phyloP scores from a whole-genome alignment of 164 flowering plant genomes.

The Liquidambar formosana region DNA sequence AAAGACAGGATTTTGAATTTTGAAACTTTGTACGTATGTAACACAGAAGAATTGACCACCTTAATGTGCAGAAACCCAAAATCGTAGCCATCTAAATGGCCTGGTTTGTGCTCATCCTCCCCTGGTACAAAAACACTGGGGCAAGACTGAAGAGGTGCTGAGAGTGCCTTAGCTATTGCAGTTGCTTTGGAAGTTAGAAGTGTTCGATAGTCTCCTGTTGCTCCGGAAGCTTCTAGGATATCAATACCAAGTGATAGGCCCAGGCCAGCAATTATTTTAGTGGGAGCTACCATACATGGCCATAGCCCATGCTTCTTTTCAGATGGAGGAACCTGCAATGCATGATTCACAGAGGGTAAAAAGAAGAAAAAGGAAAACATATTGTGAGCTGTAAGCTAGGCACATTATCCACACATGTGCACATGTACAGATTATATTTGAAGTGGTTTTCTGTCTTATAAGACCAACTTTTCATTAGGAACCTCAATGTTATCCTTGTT shows the following conservation, averaged over 20 bases:
- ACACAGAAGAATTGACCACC: constrained; percentile 37
- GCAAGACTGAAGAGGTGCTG: constrained; percentile 63
- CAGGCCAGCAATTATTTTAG: constrained; percentile 94
- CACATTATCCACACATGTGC: no score
- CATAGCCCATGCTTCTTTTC: constrained; percentile 68
- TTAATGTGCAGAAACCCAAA: constrained; percentile 97
- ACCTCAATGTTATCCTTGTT: no score
- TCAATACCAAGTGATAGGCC: constrained; percentile 93
- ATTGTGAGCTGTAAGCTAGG: neutral
- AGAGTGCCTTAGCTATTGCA: constrained; percentile 83
- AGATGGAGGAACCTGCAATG: constrained; percentile 79
- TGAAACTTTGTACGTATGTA: no score
- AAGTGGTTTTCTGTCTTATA: no score
- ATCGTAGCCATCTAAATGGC: constrained; percentile 79
- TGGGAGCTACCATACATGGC: constrained; percentile 99
- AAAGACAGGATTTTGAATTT: no score
- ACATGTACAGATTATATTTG: no score
- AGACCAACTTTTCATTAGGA: no score
- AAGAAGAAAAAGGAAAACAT: neutral
- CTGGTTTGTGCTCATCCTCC: constrained; percentile 77
- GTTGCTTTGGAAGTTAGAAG: constrained; percentile 83
- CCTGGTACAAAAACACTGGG: constrained; percentile 89
- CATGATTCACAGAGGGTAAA: neutral
- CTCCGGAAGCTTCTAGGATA: constrained; percentile 97
- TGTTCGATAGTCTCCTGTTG: constrained; percentile 96